phyloP scores from a whole-genome alignment of 805 yeast genomes.

The Allodekkera sacchari region DNA sequence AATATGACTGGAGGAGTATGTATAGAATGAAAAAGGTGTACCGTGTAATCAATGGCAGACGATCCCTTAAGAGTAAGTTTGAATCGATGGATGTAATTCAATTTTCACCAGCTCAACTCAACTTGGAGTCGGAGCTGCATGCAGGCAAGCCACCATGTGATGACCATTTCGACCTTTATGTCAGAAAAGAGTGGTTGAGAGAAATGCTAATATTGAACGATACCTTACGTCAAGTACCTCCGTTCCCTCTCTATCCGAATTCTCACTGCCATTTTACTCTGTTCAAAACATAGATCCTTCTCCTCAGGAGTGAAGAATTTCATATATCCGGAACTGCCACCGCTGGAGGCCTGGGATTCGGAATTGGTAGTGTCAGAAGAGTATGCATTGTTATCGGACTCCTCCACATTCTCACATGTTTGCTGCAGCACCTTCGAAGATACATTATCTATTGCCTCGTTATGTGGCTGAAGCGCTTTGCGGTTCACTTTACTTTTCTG shows the following conservation, averaged over 20 bases:
- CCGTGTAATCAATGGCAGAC: no score
- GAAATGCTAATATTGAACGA: background rate
- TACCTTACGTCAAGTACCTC: conserved; percentile 2
- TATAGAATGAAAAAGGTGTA: no score
- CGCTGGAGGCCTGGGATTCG: conserved; percentile 8
- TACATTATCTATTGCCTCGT: no score
- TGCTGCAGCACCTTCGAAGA: no score
- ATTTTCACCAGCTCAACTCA: no score
- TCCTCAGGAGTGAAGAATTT: conserved; percentile 18
- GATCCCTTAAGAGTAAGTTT: no score
- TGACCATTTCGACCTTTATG: no score
- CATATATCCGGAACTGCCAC: conserved; percentile 5
- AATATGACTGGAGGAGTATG: no score
- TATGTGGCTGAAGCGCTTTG: background rate
- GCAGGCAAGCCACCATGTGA: no score
- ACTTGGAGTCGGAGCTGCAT: no score
- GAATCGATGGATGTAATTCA: no score
- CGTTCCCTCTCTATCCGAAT: conserved; percentile 28
- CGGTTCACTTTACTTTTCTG: conserved; percentile 5
- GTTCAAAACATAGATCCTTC: conserved; percentile 19
- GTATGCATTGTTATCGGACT: conserved; percentile 11
- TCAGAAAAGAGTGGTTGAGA: background rate
- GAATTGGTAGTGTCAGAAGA: background rate
- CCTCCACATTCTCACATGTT: conserved; percentile 9
- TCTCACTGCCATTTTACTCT: conserved; percentile 26